Percentiles rank a stretch among this genome's conserved stretches.
These are phyloP conservation scores for Tolypocladium guangdongense DNA, from an alignment of 2,329 filamentous ascomycete species.

Conservation along the genomic window DNA sequence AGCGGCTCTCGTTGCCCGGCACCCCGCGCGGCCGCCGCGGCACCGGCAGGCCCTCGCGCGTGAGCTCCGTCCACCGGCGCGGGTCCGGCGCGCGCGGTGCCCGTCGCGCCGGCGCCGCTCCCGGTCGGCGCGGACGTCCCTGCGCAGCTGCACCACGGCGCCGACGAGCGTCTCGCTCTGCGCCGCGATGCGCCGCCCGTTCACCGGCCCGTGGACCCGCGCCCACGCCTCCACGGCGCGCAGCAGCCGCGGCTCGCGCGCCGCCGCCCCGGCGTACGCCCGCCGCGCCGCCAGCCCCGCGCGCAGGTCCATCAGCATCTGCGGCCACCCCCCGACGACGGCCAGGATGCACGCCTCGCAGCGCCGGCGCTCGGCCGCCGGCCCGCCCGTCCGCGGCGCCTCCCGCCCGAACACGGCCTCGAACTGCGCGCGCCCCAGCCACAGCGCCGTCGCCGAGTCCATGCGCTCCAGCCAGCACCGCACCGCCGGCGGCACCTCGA, in stretches of 20 bases:
- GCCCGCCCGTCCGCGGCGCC: constrained; percentile 9
- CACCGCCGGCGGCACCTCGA: constrained; percentile 1
- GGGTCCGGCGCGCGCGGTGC: no score
- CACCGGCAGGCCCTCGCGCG: not conserved
- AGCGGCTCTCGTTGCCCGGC: not conserved
- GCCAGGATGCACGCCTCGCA: constrained; percentile 46
- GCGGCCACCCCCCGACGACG: constrained; percentile 31
- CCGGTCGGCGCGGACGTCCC: not conserved
- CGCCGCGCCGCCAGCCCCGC: constrained; percentile 30
- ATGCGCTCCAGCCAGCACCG: constrained; percentile 15
- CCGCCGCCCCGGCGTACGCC: not conserved
- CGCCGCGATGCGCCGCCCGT: not conserved
- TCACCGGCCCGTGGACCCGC: constrained; percentile 5
- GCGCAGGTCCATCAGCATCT: constrained; percentile 33
- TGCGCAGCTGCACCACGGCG: constrained; percentile 3
- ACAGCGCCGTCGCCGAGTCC: constrained; percentile 20
- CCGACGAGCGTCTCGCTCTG: constrained; percentile 7
- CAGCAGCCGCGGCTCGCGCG: constrained; percentile 21
- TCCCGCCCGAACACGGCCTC: constrained; percentile 22
- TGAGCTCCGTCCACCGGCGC: no score
- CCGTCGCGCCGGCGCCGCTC: not conserved
- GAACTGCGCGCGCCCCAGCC: constrained; percentile 27
- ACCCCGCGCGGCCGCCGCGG: not conserved
- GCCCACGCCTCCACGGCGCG: constrained; percentile 35
- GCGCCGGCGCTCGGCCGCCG: constrained; percentile 16